Conservation (phyloP, 2,329 filamentous ascomycete species). For the Elsinoe australis region DNA sequence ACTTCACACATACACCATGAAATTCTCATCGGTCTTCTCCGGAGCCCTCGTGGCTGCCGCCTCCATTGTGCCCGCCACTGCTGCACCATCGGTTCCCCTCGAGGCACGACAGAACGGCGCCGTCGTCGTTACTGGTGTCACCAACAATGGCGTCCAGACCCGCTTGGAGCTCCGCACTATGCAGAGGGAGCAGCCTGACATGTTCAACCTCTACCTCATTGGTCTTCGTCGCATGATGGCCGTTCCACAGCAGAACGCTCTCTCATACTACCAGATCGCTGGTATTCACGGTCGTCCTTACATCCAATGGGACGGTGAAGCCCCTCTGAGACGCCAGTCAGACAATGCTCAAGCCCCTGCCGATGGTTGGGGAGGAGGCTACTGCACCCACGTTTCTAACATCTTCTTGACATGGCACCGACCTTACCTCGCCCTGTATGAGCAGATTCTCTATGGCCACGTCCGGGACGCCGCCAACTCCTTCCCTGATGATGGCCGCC, state of each 20-base stretch:
- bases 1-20: conserved; percentile 12
- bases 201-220: conserved; percentile 70
- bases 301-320: conserved; percentile 47
- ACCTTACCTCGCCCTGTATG: conserved; percentile 61
- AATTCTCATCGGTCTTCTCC: conserved; percentile 12
- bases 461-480: conserved; percentile 36
- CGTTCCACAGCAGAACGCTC: conserved; percentile 53
- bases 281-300: conserved; percentile 75
- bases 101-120: conserved; percentile 15
- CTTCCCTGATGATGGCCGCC: conserved; percentile 34
- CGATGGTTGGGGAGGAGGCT: conserved; percentile 53
- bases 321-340: conserved; percentile 29
- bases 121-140: conserved; percentile 29
- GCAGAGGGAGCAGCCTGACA: conserved; percentile 50
- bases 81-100: not conserved
- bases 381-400: conserved; percentile 68
- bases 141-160: conserved; percentile 28
- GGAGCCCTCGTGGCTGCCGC: conserved; percentile 15
- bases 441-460: conserved; percentile 41
- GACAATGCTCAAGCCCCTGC: conserved; percentile 19
- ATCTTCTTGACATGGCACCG: conserved; percentile 80
- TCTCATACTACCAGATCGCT: conserved; percentile 72
- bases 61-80: conserved; percentile 6
- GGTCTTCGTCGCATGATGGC: conserved; percentile 65
- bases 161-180: conserved; percentile 64